Conservation (phyloP, 192 early-diverging fungal genomes). For the Coemansia sp. region DNA sequence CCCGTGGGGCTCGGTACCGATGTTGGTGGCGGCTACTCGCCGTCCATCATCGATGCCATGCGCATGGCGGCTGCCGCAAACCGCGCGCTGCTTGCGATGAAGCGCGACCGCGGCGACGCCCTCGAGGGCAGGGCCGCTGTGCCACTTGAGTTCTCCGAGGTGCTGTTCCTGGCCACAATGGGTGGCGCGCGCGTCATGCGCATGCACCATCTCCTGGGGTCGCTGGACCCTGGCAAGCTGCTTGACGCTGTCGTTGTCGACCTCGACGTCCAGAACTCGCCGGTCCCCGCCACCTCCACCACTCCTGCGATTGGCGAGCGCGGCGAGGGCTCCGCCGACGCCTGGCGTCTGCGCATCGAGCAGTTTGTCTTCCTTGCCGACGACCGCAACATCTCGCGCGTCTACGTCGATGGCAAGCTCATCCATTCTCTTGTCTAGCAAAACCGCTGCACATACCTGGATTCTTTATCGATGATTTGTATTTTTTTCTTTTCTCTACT, state of each 20-base stretch:
- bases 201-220: slow-evolving; percentile 73
- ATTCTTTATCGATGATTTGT: background rate
- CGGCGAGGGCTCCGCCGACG: slow-evolving; percentile 4
- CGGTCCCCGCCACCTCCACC: slow-evolving; percentile 20
- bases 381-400: slow-evolving; percentile 77
- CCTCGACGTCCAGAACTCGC: slow-evolving; percentile 62
- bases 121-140: slow-evolving; percentile 24
- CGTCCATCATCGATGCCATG: slow-evolving; percentile 85
- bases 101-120: slow-evolving; percentile 24
- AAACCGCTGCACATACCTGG: background rate
- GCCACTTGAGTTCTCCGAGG: slow-evolving; percentile 67
- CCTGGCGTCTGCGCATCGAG: slow-evolving; percentile 59
- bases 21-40: slow-evolving; percentile 84
- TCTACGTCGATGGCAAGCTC: slow-evolving; percentile 75
- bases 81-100: slow-evolving; percentile 55
- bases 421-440: slow-evolving; percentile 34
- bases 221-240: slow-evolving; percentile 79
- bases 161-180: slow-evolving; percentile 84
- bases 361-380: slow-evolving; percentile 93
- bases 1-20: slow-evolving; percentile 95
- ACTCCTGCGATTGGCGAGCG: slow-evolving; percentile 26
- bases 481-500: background rate
- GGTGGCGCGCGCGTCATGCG: slow-evolving; percentile 86
- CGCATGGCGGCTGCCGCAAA: slow-evolving; percentile 76
- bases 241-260: slow-evolving; percentile 92